Base-by-base conservation (phyloP, 441 rosid genomes). In the Jatropha multifida region DNA sequence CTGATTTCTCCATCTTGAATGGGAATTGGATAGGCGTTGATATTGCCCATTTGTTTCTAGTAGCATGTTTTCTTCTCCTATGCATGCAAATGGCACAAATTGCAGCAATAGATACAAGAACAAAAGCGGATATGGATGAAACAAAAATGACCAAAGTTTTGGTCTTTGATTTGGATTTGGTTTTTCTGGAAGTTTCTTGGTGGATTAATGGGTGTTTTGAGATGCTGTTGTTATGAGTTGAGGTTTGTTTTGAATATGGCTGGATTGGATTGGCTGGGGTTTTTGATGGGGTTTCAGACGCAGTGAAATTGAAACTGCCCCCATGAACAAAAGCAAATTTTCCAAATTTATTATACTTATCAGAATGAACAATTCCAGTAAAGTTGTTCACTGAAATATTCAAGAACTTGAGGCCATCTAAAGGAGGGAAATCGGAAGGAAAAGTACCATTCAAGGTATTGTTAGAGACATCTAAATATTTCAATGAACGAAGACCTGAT, bases 1-100 rank as follows among this genome's bases (percentile, higher is more conserved):
- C 97, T 18, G 94, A 86, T 88, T 89, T 89, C 32, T 91, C 97
- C 76, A 92, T 77, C 87, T 89, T 91, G 88, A 85, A 85, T n/a
- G 87, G 86, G 32, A 81, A 63, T 42, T 84, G 92, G 61, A 84
- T 72, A 26, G 97, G 97, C 32, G 83, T 87, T 48, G 97, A 94
- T 73, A 94, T 92, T 68, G 94, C 97, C 97, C 98, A 92, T 81
- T 83, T 87, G 81, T 84, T 89, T 80, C 89, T 87, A 42, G 74
- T 79, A 4, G 81, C 82, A 2, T 55, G 13, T 41, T 52, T 80
- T 69, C 79, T 82, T 78, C 88, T 84, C 73, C 85, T 86, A 5
- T 72, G 80, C 18, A 78, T 46, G 77, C 82, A 71, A 15, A 81
- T 68, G 61, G 71, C 13, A 49, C 81, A 78, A 26, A 77, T 40